Base-by-base conservation (phyloP, 306 rosid genomes). In the Astragalus glycyphyllos region DNA sequence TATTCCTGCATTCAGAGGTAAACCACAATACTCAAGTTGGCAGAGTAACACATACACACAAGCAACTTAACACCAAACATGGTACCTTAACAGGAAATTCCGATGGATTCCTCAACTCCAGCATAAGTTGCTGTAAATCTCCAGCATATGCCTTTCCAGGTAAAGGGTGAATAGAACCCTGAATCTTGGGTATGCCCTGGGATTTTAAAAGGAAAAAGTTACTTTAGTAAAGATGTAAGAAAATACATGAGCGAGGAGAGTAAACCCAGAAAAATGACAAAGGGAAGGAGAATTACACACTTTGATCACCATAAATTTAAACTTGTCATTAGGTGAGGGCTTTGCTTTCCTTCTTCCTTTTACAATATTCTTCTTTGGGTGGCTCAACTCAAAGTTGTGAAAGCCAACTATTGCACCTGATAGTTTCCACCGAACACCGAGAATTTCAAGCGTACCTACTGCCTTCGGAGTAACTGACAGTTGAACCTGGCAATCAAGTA, bases 151-250 rank as follows among this genome's bases (percentile, higher is more conserved):
- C 87, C 61, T 84, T 84, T 80, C 61, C 79, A 55, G 99, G 96
- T 68, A 91, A 81, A 42, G 88, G 69, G 56, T 69, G 80, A 78
- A 95, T 74, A 44, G 71, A 77, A 70, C 97, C 99, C 79, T 86
- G 92, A 40, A 94, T 84, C 81, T 86, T 94, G 62, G 99, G 99
- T 76, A 91, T 78, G 75, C 87, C 89, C 99, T 94, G 92, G 72
- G 66, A 68, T 78, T 82, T 58, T 3, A 5, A 68, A 60, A 32
- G 8, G 9, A 56, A 68, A 74, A 64, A 51, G 50, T 58, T 46
- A 48, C 55, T 70, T 69, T 47, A 72, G 77, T 79, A 72, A 26
- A 80, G 38, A 57, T 14, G 14, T 56, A 38, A 38, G 47, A 41
- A 57, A 32, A 50, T 42, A 64, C 5, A 32, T 5, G 41, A 53